These are phyloP conservation scores for Phytopythium ostracodes DNA, from an alignment of 352 stramenopile species.

Conservation along the genomic window DNA sequence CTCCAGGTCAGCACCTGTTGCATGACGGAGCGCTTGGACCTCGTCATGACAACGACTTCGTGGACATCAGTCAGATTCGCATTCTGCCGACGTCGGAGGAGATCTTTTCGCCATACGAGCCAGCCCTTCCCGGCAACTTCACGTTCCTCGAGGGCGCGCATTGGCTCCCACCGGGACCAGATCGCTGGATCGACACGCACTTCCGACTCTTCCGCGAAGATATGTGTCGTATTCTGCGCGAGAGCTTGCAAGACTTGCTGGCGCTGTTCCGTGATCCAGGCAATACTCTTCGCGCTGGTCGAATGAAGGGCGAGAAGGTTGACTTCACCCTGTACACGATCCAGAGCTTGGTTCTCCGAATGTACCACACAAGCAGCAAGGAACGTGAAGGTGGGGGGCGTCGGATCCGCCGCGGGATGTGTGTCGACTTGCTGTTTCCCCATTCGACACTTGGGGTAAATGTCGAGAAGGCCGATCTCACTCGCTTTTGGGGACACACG, in stretches of 20 bases:
- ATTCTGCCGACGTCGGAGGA: conserved; percentile 34
- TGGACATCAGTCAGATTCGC: conserved; percentile 26
- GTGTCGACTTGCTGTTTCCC: conserved; percentile 24
- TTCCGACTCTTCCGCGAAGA: conserved; percentile 45
- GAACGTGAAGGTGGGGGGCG: conserved; percentile 14
- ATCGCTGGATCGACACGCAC: conserved; percentile 40
- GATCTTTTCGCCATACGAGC: conserved; percentile 20
- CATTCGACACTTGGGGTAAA: conserved; percentile 22
- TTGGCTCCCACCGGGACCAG: conserved; percentile 32
- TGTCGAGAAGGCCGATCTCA: conserved; percentile 16
- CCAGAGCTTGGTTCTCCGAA: conserved; percentile 10
- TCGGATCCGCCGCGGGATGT: conserved; percentile 23
- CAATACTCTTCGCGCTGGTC: neutral
- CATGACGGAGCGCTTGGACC: conserved; percentile 23
- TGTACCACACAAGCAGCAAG: conserved; percentile 19
- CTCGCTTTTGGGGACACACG: conserved; percentile 31
- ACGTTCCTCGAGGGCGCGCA: conserved; percentile 33
- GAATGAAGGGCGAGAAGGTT: conserved; percentile 9
- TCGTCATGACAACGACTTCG: conserved; percentile 37
- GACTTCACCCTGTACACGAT: conserved; percentile 18
- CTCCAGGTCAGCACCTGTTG: conserved; percentile 15
- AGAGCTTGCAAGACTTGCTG: conserved; percentile 29
- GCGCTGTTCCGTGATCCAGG: conserved; percentile 11
- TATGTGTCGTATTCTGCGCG: conserved; percentile 27
- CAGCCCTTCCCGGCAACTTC: conserved; percentile 31